Evolutionary conservation across 163 green algal genomes (phyloP), one percentile per base, ranked within the genome.

Genomic region (Scenedesmus sp.): DNA sequence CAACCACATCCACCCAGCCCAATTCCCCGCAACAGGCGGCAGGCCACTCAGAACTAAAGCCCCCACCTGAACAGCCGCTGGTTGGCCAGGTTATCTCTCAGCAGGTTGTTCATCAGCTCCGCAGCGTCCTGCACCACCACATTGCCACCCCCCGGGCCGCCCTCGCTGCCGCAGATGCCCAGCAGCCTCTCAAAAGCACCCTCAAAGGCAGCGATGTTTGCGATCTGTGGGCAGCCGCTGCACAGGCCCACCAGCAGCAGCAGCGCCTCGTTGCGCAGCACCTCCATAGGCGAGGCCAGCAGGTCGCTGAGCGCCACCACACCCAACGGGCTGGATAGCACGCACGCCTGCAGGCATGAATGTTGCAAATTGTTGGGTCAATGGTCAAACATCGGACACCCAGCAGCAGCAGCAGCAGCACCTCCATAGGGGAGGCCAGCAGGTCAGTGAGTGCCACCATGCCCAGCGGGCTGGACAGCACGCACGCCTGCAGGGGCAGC

Each of bases 161-260:
- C 90, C 26, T 93, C 90, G 46, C 20, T 52, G 9, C 54, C 76
- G 20, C 76, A 90, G 26, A 93, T 88, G 1, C 54, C 60, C 76
- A 93, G 77, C 85, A 93, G 90, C 34, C 95, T 94, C 62, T 99
- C 97, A 89, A 99, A 98, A 0, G 95, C 96, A 55, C 97, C 97
- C 91, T 99, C 97, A 93, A 98, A 99, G 0, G 97, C 98, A 3
- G 96, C 96, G 57, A 99, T 97, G 93, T 99, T 97, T 87, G 97
- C 95, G 26, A 99, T 95, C 90, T 98, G 95, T n/a, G 94, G 92
- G 82, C 95, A 96, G 34, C 92, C 89, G 18, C 86, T 92, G 2
- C 95, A 97, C 54, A 99, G 95, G 26, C 89, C 93, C 15, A 96
- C 94, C 59, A 99, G 94, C 93, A 99, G 94, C 93, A 99, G 92